Base-by-base conservation (phyloP, 805 yeast genomes). In the Pichia ethanolica region DNA sequence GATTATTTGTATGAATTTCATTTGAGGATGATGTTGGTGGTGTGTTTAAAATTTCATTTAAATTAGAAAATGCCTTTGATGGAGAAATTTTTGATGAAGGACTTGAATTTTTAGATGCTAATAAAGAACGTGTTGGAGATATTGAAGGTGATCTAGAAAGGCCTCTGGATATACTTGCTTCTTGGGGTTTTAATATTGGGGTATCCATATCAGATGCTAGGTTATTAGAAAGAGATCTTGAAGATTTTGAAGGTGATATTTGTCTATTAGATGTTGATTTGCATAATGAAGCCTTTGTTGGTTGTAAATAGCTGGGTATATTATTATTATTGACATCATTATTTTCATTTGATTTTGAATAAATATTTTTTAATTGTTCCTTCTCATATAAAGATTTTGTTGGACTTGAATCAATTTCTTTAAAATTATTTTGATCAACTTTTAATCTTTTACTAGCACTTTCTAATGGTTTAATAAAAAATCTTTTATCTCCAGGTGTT, bases 381-480 rank as follows among this genome's bases (percentile, higher is more conserved):
- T 57, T 61, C 39, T 62, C 64, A 12, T 46, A 52, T 9, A 53
- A 51, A 4, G 64, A 50, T 45, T 61, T 57, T 5, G 68, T 64
- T 3, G 68, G 68, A 46, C 66, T 62, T 8, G 62, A 63, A 35
- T 53, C 45, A 4, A 61, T 51, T 47, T 65, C 69, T 44, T 56
- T 62, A 49, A 56, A 63, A 14, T 54, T 53, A 14, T 65, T 64
- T 25, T 53, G 55, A 10, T 51, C 39, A 3, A 52, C 52, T 39
- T 59, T 60, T 39, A 60, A 30, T 52, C 69, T 61, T 44, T 65
- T 65, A 14, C 60, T 53, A 3, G 69, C 61, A 52, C 69, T 65
- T 38, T 65, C 66, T 8, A 61, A 11, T 13, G 52, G 50, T 12
- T 53, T 53, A 7, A 47, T 5, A 14, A 48, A 57, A 5, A 50